These are phyloP conservation scores for Marasmius fiardii DNA, from an alignment of 1,284 basidiomycete genomes.

Conservation along the genomic window DNA sequence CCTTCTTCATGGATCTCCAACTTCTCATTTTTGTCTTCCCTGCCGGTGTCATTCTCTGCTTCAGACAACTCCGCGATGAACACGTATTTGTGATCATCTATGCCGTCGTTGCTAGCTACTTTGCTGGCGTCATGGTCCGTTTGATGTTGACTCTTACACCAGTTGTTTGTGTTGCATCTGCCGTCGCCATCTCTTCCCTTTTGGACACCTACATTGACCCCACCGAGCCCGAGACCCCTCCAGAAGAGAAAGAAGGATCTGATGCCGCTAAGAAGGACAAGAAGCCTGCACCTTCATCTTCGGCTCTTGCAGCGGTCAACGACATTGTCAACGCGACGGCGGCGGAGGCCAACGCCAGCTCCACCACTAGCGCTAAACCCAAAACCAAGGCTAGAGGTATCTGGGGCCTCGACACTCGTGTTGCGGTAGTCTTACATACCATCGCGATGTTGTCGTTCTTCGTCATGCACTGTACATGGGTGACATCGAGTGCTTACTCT, in stretches of 20 bases:
- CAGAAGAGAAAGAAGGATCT: conserved; percentile 29
- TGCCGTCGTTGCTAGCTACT: conserved; percentile 94
- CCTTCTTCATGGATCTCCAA: conserved; percentile 99
- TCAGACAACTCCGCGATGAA: conserved; percentile 93
- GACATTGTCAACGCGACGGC: conserved; percentile 44
- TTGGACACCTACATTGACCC: conserved; percentile 89
- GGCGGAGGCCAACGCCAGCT: conserved; percentile 28
- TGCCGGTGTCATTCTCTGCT: conserved; percentile 91
- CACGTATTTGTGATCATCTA: conserved; percentile 99
- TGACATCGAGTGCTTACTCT: conserved; percentile 94
- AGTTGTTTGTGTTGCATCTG: conserved; percentile 88
- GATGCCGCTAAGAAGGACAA: conserved; percentile 54
- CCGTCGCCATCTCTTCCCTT: conserved; percentile 87
- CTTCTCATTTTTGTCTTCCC: conserved; percentile 99
- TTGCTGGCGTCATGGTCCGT: conserved; percentile 99
- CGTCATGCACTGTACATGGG: conserved; percentile 96
- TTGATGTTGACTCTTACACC: conserved; percentile 93
- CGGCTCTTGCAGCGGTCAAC: conserved; percentile 28
- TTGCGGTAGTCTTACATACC: conserved; percentile 77
- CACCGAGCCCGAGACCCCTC: conserved; percentile 48
- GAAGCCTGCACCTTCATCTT: conserved; percentile 40
- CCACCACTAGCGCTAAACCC: conserved; percentile 5
- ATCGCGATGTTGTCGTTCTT: conserved; percentile 84
- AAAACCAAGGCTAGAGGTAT: conserved; percentile 56
- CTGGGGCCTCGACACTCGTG: conserved; percentile 82